Evolutionary conservation across 139 green algal species (phyloP).

Genomic region (Asterochloris sp.): DNA sequence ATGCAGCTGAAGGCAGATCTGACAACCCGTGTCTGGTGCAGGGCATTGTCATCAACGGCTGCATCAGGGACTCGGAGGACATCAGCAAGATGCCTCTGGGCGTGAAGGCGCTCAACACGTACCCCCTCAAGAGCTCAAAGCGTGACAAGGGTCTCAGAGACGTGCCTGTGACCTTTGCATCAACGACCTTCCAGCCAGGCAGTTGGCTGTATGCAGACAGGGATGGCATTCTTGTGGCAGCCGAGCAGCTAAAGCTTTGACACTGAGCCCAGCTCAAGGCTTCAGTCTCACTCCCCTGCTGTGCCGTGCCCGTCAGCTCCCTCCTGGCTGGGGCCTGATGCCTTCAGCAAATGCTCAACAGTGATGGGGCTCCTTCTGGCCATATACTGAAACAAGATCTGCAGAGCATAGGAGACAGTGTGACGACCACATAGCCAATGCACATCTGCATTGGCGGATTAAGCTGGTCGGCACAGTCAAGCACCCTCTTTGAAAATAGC

Average conservation of each 20-base stretch:
- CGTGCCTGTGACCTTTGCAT: slow-evolving; percentile 69
- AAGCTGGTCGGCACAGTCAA: neutral
- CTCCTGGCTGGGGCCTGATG: neutral
- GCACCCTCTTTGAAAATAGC: neutral
- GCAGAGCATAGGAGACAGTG: neutral
- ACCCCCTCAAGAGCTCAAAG: slow-evolving; percentile 89
- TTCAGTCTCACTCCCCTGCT: no score
- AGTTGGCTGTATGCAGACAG: slow-evolving; percentile 88
- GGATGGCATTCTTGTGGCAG: slow-evolving; percentile 78
- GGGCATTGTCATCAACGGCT: slow-evolving; percentile 94
- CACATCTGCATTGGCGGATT: neutral
- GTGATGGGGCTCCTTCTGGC: slow-evolving; percentile 55
- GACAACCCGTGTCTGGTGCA: slow-evolving; percentile 23
- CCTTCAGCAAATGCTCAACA: slow-evolving; percentile 38
- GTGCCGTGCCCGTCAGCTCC: no score
- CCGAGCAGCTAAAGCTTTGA: slow-evolving; percentile 58
- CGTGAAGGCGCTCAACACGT: slow-evolving; percentile 85
- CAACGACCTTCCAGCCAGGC: slow-evolving; percentile 67
- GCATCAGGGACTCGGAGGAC: slow-evolving; percentile 89
- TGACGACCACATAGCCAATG: neutral
- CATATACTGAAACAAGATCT: slow-evolving; percentile 76
- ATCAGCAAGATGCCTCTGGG: slow-evolving; percentile 80
- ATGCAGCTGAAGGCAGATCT: neutral
- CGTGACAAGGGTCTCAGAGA: slow-evolving; percentile 78
- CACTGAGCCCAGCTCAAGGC: neutral